A percentile compares a stretch with the other conserved stretches of the same genome.
Conservation (phyloP, 805 yeast genomes). For the Candida ortonii region DNA sequence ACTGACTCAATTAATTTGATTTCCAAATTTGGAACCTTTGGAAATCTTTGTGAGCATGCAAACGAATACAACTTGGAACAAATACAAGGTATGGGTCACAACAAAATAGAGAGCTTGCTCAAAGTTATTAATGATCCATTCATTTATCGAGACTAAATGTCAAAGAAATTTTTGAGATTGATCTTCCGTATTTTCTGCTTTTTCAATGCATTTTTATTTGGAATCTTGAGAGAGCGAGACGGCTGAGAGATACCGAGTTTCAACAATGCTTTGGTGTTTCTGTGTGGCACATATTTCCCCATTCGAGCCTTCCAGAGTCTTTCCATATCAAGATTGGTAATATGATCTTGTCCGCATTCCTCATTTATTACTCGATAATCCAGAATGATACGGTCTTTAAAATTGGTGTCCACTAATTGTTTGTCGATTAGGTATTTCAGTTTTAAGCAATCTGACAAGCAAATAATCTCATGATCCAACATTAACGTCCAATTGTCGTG, state of each 20-base stretch:
- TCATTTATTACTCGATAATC: slow-evolving; percentile 11
- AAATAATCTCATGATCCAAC: slow-evolving; percentile 1
- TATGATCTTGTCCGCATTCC: slow-evolving; percentile 1
- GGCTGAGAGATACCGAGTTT: too few relatives aligned
- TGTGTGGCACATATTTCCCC: not conserved
- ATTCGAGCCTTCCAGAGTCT: slow-evolving; percentile 15
- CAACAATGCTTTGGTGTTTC: slow-evolving; percentile 5
- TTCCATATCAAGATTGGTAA: slow-evolving; percentile 4
- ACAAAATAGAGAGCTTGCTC: slow-evolving; percentile 41
- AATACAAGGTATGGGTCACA: slow-evolving; percentile 49
- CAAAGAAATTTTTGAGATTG: slow-evolving; percentile 19
- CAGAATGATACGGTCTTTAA: slow-evolving; percentile 6
- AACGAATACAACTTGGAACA: slow-evolving; percentile 29
- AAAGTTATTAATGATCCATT: slow-evolving; percentile 48
- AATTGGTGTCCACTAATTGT: slow-evolving; percentile 1
- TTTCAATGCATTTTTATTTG: not conserved
- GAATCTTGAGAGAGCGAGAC: too few relatives aligned
- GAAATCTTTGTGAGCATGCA: slow-evolving; percentile 37
- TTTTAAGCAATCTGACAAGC: slow-evolving; percentile 17
- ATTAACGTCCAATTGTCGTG: slow-evolving; percentile 6
- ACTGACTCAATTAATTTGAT: slow-evolving; percentile 51
- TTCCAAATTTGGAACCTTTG: slow-evolving; percentile 46
- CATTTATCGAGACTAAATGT: slow-evolving; percentile 37
- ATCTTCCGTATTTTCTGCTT: slow-evolving; percentile 11
- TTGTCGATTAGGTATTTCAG: slow-evolving; percentile 12